Percentiles rank a stretch among this genome's conserved stretches.
These are phyloP conservation scores for Plasmodium relictum DNA, from an alignment of 169 alveolate species.

Conservation along the genomic window DNA sequence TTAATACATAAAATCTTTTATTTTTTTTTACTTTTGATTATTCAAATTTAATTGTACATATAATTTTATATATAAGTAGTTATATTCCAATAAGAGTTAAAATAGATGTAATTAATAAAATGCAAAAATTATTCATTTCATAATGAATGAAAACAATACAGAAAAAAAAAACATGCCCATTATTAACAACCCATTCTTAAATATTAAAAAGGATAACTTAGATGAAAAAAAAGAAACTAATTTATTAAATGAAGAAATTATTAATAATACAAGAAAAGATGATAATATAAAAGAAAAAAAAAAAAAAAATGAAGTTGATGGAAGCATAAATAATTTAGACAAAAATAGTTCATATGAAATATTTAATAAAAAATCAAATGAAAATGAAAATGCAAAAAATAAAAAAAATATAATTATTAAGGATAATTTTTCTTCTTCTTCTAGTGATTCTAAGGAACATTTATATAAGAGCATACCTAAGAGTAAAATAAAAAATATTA, in stretches of 20 bases:
- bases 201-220: constrained; percentile 31
- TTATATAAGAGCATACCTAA: too few species aligned
- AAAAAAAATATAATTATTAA: not conserved
- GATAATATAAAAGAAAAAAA: constrained; percentile 23
- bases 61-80: too few species aligned
- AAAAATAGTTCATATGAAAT: too few species aligned
- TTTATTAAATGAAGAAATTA: constrained; percentile 9
- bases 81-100: too few species aligned
- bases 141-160: constrained; percentile 9
- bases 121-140: constrained; percentile 22
- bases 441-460: too few species aligned
- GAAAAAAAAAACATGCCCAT: constrained; percentile 20
- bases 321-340: too few species aligned
- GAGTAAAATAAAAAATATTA: too few species aligned
- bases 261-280: constrained; percentile 8
- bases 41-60: too few species aligned
- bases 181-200: constrained; percentile 53
- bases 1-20: too few species aligned
- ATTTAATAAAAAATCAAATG: not conserved
- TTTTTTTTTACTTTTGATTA: too few species aligned
- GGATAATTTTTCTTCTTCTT: not conserved
- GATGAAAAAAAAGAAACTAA: constrained; percentile 39
- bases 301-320: constrained; percentile 5
- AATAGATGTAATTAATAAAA: too few species aligned
- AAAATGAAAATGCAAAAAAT: not conserved